Evolutionary conservation across 441 rosid genomes (phyloP).

Genomic region (Populus trichocarpa): DNA sequence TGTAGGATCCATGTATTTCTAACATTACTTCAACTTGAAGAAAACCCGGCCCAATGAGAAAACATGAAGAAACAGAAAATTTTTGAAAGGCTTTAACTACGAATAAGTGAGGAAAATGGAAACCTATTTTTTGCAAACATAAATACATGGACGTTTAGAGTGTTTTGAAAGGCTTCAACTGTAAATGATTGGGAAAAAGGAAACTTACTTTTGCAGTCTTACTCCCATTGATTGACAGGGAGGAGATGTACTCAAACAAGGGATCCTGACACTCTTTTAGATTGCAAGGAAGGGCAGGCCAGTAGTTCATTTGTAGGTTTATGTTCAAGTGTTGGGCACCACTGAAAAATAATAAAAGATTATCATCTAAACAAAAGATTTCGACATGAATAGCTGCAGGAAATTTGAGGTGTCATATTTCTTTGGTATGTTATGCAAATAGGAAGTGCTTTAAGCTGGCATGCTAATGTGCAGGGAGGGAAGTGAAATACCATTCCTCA

Average conservation of each 20-base stretch:
- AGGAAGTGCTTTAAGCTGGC: not conserved
- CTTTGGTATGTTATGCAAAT: not conserved
- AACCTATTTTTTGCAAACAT: not conserved
- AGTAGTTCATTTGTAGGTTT: constrained; percentile 96
- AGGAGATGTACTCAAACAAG: constrained; percentile 64
- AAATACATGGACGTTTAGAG: not conserved
- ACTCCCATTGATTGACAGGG: constrained; percentile 64
- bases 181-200: not conserved
- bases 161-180: not conserved
- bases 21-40: not conserved
- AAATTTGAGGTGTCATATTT: not conserved
- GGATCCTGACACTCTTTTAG: constrained; percentile 88
- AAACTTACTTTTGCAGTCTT: constrained; percentile 71
- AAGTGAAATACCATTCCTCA: constrained; percentile 3
- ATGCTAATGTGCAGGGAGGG: not conserved
- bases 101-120: not conserved
- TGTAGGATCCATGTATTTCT: not conserved
- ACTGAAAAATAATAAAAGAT: constrained; percentile 33
- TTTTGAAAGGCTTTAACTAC: not conserved
- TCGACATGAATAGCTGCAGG: not conserved
- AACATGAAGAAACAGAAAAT: not conserved
- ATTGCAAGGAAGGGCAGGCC: constrained; percentile 91
- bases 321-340: constrained; percentile 88
- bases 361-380: not conserved
- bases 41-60: not conserved